phyloP scores from a whole-genome alignment of 2,329 filamentous ascomycete genomes.

The Davidsoniella neocaledoniae region DNA sequence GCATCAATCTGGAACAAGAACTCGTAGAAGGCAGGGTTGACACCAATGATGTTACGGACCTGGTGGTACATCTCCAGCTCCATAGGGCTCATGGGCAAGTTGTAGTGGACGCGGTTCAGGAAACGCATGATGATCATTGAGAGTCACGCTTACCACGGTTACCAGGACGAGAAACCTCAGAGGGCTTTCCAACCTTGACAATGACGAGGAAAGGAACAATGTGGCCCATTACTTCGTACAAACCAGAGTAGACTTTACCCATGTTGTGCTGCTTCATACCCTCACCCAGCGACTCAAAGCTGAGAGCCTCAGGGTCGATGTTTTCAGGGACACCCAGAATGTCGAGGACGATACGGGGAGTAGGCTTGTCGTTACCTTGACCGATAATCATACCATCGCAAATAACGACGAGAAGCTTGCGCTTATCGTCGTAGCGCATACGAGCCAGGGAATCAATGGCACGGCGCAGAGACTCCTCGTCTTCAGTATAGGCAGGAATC shows the following conservation, averaged over 20 bases:
- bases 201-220: constrained; percentile 96
- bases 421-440: constrained; percentile 96
- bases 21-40: constrained; percentile 97
- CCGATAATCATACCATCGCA: constrained; percentile 99
- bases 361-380: constrained; percentile 91
- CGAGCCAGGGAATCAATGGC: constrained; percentile 90
- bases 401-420: constrained; percentile 80
- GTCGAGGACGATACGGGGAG: constrained; percentile 87
- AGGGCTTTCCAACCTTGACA: constrained; percentile 95
- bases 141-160: constrained; percentile 99
- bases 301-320: constrained; percentile 86
- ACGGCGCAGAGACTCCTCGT: constrained; percentile 90
- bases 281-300: constrained; percentile 91
- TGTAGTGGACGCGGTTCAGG: constrained; percentile 97
- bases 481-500: constrained; percentile 94
- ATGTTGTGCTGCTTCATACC: constrained; percentile 98
- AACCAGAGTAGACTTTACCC: constrained; percentile 94
- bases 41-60: constrained; percentile 95
- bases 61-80: constrained; percentile 98
- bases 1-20: constrained; percentile 94
- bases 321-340: constrained; percentile 90
- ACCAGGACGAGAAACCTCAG: constrained; percentile 82
- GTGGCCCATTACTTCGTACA: constrained; percentile 95
- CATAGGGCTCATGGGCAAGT: constrained; percentile 84
- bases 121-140: constrained; percentile 98